Conservation (phyloP, 2,329 filamentous ascomycete genomes). For the Pseudogymnoascus sp. region DNA sequence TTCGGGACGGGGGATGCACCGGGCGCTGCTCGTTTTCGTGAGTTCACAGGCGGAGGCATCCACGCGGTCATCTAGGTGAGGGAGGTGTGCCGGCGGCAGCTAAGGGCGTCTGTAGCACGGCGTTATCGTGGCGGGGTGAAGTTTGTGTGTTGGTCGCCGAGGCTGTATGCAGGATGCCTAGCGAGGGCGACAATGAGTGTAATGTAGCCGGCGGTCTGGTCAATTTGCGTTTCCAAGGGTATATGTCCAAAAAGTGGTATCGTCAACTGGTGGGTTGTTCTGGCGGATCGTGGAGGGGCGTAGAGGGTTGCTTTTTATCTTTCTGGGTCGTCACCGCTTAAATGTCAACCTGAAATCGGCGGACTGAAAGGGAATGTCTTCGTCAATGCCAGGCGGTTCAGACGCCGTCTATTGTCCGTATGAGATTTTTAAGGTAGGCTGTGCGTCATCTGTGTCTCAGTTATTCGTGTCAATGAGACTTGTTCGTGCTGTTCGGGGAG, state of each 20-base stretch:
- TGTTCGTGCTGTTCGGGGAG: slow-evolving; percentile 21
- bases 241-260: not conserved
- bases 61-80: slow-evolving; percentile 11
- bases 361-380: slow-evolving; percentile 17
- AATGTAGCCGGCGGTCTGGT: slow-evolving; percentile 8
- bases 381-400: slow-evolving; percentile 14
- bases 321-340: not conserved
- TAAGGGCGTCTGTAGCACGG: not conserved
- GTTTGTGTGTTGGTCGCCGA: slow-evolving; percentile 16
- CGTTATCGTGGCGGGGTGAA: slow-evolving; percentile 1
- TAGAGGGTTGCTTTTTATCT: slow-evolving; percentile 1
- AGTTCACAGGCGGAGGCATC: slow-evolving; percentile 36
- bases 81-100: slow-evolving; percentile 17
- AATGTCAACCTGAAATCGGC: slow-evolving; percentile 16
- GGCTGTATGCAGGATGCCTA: slow-evolving; percentile 26
- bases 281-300: slow-evolving; percentile 10
- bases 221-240: slow-evolving; percentile 12
- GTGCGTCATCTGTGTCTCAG: not conserved
- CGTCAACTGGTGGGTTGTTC: slow-evolving; percentile 13
- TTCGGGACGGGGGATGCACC: slow-evolving; percentile 57
- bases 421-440: not conserved
- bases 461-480: slow-evolving; percentile 17
- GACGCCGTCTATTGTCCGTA: slow-evolving; percentile 2
- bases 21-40: slow-evolving; percentile 66
- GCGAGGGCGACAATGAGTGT: slow-evolving; percentile 14